phyloP scores from a whole-genome alignment of 805 yeast species.

The Saturnispora serradocipensis region DNA sequence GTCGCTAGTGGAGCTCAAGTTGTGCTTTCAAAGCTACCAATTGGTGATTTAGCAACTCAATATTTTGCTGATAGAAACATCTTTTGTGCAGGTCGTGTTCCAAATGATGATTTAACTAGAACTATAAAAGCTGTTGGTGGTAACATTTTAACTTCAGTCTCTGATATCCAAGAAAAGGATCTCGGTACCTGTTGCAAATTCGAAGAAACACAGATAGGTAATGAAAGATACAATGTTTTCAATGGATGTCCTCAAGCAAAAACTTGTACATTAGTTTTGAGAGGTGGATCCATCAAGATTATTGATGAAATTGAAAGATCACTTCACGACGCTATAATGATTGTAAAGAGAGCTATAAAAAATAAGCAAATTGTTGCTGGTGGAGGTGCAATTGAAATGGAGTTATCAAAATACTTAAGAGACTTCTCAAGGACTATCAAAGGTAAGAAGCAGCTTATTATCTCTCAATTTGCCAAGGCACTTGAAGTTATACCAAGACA shows the following conservation, averaged over 20 bases:
- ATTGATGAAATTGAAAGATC: constrained; percentile 98
- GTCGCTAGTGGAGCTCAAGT: constrained; percentile 83
- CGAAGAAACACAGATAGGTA: constrained; percentile 93
- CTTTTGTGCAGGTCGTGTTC: constrained; percentile 95
- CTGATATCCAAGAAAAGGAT: constrained; percentile 55
- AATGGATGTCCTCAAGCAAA: constrained; percentile 87
- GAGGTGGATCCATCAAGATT: constrained; percentile 99
- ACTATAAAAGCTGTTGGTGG: constrained; percentile 95
- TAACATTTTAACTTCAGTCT: constrained; percentile 65
- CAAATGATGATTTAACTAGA: constrained; percentile 83
- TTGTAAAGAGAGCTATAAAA: constrained; percentile 87
- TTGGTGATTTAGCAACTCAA: constrained; percentile 98
- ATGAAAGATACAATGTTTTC: constrained; percentile 89
- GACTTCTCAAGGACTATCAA: constrained; percentile 82
- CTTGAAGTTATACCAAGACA: constrained; percentile 95
- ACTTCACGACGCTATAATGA: constrained; percentile 96
- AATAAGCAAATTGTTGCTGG: constrained; percentile 90
- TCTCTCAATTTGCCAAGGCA: constrained; percentile 89
- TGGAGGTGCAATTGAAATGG: constrained; percentile 99
- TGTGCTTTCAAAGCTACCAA: constrained; percentile 88
- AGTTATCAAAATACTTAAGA: constrained; percentile 77
- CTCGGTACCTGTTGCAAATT: constrained; percentile 79
- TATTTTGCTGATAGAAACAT: constrained; percentile 93
- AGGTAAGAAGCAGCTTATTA: constrained; percentile 91
- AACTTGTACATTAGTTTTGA: constrained; percentile 84